Base-by-base conservation (phyloP, 2,329 filamentous ascomycete genomes). In the Diplocarpon mali region DNA sequence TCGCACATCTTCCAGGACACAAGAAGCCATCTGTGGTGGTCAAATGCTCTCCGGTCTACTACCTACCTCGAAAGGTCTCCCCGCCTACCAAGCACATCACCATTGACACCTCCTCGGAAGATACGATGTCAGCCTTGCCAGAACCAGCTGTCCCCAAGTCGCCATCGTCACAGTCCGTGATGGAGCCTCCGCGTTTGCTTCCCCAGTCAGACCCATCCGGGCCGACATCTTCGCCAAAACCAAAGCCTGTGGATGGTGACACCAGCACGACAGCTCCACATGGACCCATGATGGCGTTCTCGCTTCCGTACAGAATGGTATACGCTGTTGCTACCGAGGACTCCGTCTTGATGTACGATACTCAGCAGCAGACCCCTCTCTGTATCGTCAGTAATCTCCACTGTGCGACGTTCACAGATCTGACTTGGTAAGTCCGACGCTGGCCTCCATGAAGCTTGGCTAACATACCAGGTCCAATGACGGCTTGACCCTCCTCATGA, bases 241-340 rank as follows among this genome's bases (percentile, higher is more conserved):
- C 53, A n/a, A 49, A 57, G 51, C 20, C 50, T 12, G 37, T 66
- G 3, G 69, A 64, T 24, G 44, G 65, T 6, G 74, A 77, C 47
- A 66, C 69, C 2, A 66, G 64, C 12, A 61, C 67, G 3, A 67
- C 75, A 27, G 67, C 72, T 5, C 70, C 78, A 14, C 14, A 32
- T 2, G 76, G 78, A 5, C 75, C 80, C 2, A 78, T 75, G 45
- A 72, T 84, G 16, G 83, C 83, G 1, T 96, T 98, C 64, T 76
- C 80, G 2, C 69, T 98, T 36, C 84, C 88, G 1, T 96, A 98
- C 63, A 82, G 92, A 20, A 88, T 98, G 70, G 76, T 98, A 0
- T 98, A 96, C 65, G 92, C 90, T 3, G 90, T 98, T 31, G 93
- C 92, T 7, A 98, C 92, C 0, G 90, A 96, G 61, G 92, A 98